These are phyloP conservation scores for Teunomyces funiuensis DNA, from an alignment of 805 yeast species.

Conservation along the genomic window DNA sequence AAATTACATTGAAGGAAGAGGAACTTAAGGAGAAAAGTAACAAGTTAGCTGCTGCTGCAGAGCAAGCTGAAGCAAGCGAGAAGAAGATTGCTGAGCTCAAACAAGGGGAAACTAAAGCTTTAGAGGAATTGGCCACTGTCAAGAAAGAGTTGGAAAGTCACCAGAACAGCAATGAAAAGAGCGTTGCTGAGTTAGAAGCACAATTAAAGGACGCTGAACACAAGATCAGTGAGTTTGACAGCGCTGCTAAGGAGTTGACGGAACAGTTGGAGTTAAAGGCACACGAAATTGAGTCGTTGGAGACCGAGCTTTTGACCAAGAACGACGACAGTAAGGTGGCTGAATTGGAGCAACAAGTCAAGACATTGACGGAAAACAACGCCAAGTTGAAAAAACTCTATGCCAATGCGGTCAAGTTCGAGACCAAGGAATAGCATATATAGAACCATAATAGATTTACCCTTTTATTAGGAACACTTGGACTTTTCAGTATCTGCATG, in stretches of 20 bases:
- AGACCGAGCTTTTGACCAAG: not conserved
- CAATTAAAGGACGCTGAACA: slow-evolving; percentile 5
- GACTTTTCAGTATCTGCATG: no score
- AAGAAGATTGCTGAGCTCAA: not conserved
- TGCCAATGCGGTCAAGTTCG: not conserved
- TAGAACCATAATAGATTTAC: no score
- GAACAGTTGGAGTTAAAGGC: slow-evolving; percentile 1
- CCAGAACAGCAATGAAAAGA: not conserved
- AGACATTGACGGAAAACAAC: not conserved
- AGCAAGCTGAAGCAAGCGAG: not conserved
- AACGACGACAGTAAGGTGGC: not conserved
- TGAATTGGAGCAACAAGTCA: not conserved
- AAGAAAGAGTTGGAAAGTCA: not conserved
- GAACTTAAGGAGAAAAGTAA: no score
- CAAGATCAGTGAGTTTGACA: not conserved
- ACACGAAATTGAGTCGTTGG: not conserved
- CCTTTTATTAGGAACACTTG: no score
- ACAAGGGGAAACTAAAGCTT: not conserved
- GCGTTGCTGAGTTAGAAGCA: not conserved
- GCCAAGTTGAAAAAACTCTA: not conserved
- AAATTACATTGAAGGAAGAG: no score
- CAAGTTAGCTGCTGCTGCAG: not conserved
- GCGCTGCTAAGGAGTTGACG: not conserved
- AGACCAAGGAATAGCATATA: not conserved
- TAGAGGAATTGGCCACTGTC: not conserved